Evolutionary conservation across 1,284 basidiomycete genomes (phyloP).

Genomic region (Cryptococcus depauperatus): DNA sequence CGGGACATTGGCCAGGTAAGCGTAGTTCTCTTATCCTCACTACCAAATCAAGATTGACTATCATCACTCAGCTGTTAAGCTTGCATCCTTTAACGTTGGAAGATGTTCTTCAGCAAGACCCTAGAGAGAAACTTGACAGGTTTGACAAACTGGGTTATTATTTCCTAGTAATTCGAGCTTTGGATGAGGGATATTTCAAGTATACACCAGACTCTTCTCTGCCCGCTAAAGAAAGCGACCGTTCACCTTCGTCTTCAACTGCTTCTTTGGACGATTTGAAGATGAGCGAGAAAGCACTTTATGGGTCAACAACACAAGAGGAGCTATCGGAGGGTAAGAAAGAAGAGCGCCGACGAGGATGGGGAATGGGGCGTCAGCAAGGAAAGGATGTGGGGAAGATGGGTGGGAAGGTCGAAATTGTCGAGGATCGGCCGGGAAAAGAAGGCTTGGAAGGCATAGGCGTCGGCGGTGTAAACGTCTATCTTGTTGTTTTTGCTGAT

Average conservation of each 20-base stretch:
- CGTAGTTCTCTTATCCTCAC: conserved; percentile 4
- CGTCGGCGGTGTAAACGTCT: conserved; percentile 75
- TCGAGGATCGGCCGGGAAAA: conserved; percentile 52
- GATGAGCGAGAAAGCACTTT: not conserved
- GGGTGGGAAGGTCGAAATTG: conserved; percentile 49
- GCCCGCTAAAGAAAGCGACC: not conserved
- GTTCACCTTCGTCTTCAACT: not conserved
- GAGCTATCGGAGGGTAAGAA: conserved; percentile 9
- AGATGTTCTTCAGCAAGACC: conserved; percentile 90
- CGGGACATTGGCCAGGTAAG: conserved; percentile 72
- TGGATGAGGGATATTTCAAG: conserved; percentile 60
- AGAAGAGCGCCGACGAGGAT: conserved; percentile 25
- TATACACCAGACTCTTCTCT: conserved; percentile 45
- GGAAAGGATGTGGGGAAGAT: conserved; percentile 26
- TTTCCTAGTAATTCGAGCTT: conserved; percentile 79
- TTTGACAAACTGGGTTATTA: conserved; percentile 89
- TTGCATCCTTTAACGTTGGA: conserved; percentile 91
- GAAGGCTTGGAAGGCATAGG: conserved; percentile 54
- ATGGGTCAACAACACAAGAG: not conserved
- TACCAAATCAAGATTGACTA: not conserved
- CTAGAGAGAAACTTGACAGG: conserved; percentile 83
- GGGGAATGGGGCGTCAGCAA: conserved; percentile 34
- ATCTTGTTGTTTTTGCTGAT: conserved; percentile 81
- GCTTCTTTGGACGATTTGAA: too few species aligned
- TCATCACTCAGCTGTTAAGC: conserved; percentile 79